A percentile compares a stretch with the other conserved stretches of the same genome.
Evolutionary conservation across 108 stramenopile species (phyloP).

Genomic region (Mediolabrus comicus): DNA sequence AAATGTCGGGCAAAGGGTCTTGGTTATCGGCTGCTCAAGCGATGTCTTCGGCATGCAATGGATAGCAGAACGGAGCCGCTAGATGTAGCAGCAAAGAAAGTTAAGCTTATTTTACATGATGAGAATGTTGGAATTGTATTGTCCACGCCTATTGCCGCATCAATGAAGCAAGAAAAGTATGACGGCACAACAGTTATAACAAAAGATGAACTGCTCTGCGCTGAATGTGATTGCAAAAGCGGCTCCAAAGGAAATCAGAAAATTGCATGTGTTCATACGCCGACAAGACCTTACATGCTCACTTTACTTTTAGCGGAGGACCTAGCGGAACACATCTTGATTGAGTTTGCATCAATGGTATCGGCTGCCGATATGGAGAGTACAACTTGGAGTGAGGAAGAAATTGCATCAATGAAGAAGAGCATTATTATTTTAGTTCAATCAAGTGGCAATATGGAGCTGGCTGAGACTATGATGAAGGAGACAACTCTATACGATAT

Average conservation of each 20-base stretch:
- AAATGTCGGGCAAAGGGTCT: constrained; percentile 1
- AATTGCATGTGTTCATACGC: constrained; percentile 13
- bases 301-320: constrained; percentile 12
- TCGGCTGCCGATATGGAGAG: constrained; percentile 9
- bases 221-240: constrained; percentile 9
- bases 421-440: constrained; percentile 3
- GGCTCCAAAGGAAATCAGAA: background rate
- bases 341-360: constrained; percentile 12
- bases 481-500: constrained; percentile 20
- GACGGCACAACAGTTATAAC: constrained; percentile 11
- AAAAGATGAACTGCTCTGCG: constrained; percentile 12
- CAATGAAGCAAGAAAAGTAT: constrained; percentile 22
- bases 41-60: constrained; percentile 16
- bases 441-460: background rate
- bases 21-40: constrained; percentile 6
- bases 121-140: constrained; percentile 8
- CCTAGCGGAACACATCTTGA: constrained; percentile 10
- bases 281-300: background rate
- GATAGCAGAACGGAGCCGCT: constrained; percentile 17
- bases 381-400: constrained; percentile 1
- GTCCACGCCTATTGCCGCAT: constrained; percentile 16
- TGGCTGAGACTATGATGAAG: background rate
- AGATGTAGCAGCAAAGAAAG: constrained; percentile 11
- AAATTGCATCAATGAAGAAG: constrained; percentile 3
- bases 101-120: constrained; percentile 1